Evolutionary conservation across 768 basidiomycete genomes (phyloP).

Genomic region (Austroboletus eburneus): DNA sequence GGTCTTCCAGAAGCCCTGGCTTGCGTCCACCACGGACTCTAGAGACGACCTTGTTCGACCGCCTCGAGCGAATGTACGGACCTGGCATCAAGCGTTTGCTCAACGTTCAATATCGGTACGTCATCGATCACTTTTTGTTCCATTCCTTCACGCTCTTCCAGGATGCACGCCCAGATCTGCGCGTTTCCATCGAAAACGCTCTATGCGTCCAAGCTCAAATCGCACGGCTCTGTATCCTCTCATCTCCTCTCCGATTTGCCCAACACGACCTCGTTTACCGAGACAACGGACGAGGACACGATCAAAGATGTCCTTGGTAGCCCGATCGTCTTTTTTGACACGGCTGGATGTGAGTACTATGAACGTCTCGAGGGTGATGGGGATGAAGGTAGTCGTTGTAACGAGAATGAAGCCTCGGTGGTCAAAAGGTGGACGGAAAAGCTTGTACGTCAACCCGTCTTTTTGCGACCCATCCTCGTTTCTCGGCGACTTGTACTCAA

Average conservation of each 20-base stretch:
- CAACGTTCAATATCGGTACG: slow-evolving; percentile 82
- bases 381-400: slow-evolving; percentile 89
- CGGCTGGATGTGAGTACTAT: slow-evolving; percentile 89
- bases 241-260: slow-evolving; percentile 74
- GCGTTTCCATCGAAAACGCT: slow-evolving; percentile 80
- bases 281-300: slow-evolving; percentile 54
- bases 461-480: background rate
- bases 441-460: slow-evolving; percentile 52
- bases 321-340: slow-evolving; percentile 92
- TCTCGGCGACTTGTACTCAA: background rate
- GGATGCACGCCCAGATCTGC: slow-evolving; percentile 88
- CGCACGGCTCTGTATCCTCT: slow-evolving; percentile 64
- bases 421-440: slow-evolving; percentile 80
- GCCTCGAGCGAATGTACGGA: slow-evolving; percentile 88
- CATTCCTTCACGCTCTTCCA: slow-evolving; percentile 23
- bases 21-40: slow-evolving; percentile 66
- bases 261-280: slow-evolving; percentile 36
- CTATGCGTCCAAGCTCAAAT: slow-evolving; percentile 66
- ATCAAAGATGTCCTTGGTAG: slow-evolving; percentile 66
- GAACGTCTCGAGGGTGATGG: slow-evolving; percentile 73
- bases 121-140: background rate
- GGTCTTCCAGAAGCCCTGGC: slow-evolving; percentile 5
- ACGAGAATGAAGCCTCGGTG: slow-evolving; percentile 91
- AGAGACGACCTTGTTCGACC: slow-evolving; percentile 88
- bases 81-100: slow-evolving; percentile 80